Conservation (phyloP, 2,329 filamentous ascomycete species). For the Aspergillus intermedius region DNA sequence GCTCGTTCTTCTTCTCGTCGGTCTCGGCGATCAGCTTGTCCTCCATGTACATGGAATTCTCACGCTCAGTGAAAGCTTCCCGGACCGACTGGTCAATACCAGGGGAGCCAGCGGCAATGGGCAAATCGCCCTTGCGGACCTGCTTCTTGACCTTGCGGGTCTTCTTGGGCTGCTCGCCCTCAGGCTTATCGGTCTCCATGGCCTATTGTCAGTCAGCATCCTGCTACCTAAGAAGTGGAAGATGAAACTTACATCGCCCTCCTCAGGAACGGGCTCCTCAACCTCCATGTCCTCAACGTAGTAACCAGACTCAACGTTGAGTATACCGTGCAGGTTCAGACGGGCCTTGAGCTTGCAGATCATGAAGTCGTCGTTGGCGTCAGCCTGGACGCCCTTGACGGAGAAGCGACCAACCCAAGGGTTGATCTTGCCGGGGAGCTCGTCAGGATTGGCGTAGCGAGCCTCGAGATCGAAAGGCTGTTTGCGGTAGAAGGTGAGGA, state of each 20-base stretch:
- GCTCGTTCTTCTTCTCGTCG: slow-evolving; percentile 99
- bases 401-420: slow-evolving; percentile 97
- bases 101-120: slow-evolving; percentile 74
- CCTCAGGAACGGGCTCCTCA: slow-evolving; percentile 81
- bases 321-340: slow-evolving; percentile 89
- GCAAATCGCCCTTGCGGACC: slow-evolving; percentile 91
- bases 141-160: slow-evolving; percentile 99
- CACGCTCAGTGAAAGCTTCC: slow-evolving; percentile 67
- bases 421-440: slow-evolving; percentile 79
- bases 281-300: slow-evolving; percentile 97
- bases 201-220: slow-evolving; percentile 47
- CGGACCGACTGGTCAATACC: slow-evolving; percentile 66
- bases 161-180: slow-evolving; percentile 65
- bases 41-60: slow-evolving; percentile 89
- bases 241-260: slow-evolving; percentile 45
- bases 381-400: slow-evolving; percentile 93
- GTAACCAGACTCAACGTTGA: slow-evolving; percentile 96
- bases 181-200: slow-evolving; percentile 71
- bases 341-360: slow-evolving; percentile 99
- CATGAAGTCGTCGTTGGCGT: slow-evolving; percentile 95
- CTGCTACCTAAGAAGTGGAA: background rate
- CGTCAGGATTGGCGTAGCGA: slow-evolving; percentile 79
- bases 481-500: slow-evolving; percentile 98
- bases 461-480: slow-evolving; percentile 95
- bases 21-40: slow-evolving; percentile 98